These are phyloP conservation scores for Laetiporus sulphureus DNA, from an alignment of 1,284 basidiomycete genomes.

Conservation along the genomic window DNA sequence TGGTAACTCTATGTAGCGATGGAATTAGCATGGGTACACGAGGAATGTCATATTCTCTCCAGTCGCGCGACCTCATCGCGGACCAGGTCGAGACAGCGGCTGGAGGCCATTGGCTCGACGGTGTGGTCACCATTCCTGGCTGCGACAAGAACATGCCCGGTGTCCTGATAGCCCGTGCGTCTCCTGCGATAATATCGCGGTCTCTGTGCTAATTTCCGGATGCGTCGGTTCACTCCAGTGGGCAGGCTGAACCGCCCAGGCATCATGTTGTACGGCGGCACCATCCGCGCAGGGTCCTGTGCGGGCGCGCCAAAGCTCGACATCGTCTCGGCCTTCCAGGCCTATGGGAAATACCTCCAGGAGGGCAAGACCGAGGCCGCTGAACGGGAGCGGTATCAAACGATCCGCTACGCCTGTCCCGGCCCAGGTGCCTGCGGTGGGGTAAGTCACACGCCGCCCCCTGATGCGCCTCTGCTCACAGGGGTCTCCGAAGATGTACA, in stretches of 20 bases:
- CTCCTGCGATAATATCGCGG: conserved; percentile 19
- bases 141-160: conserved; percentile 99
- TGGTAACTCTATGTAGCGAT: conserved; percentile 41
- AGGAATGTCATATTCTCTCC: conserved; percentile 93
- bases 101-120: conserved; percentile 98
- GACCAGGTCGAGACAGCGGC: conserved; percentile 95
- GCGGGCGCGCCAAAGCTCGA: conserved; percentile 78
- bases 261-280: conserved; percentile 95
- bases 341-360: conserved; percentile 89
- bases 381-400: conserved; percentile 76
- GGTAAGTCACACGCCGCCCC: conserved; percentile 39
- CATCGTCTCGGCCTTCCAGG: conserved; percentile 92
- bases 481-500: conserved; percentile 68
- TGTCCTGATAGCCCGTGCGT: conserved; percentile 86
- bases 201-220: conserved; percentile 20
- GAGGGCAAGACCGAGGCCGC: conserved; percentile 82
- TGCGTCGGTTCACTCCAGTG: conserved; percentile 37
- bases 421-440: conserved; percentile 96
- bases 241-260: conserved; percentile 92
- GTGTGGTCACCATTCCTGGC: conserved; percentile 93
- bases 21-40: conserved; percentile 96
- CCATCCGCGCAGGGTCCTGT: conserved; percentile 87
- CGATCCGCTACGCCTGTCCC: conserved; percentile 88
- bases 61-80: conserved; percentile 94
- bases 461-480: not conserved